phyloP scores from a whole-genome alignment of 2,329 filamentous ascomycete species.

The Trichoderma sp. region DNA sequence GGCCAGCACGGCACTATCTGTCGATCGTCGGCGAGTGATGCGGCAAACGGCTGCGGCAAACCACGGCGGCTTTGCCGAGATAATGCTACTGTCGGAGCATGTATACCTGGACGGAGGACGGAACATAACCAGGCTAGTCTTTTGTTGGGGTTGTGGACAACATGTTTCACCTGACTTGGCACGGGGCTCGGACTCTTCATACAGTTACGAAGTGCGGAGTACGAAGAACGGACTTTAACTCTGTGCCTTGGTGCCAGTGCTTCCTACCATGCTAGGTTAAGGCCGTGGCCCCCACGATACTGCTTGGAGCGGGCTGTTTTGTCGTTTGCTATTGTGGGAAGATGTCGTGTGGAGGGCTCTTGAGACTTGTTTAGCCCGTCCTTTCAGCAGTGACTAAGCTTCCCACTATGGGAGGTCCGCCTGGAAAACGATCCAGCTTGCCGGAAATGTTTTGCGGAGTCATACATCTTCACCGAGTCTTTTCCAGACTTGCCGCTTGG shows the following conservation, averaged over 20 bases:
- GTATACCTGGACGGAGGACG: not conserved
- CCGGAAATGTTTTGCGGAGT: not conserved
- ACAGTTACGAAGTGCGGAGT: not conserved
- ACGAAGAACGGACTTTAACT: not conserved
- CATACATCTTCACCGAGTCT: not conserved
- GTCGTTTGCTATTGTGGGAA: not conserved
- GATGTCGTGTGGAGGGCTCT: not conserved
- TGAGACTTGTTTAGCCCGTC: not conserved
- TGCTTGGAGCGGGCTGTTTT: not conserved
- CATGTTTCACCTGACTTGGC: not conserved
- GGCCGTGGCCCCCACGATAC: constrained; percentile 8
- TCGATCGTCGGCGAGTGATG: constrained; percentile 17
- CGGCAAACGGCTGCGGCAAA: constrained; percentile 12
- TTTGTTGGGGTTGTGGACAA: not conserved
- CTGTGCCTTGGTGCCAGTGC: not conserved
- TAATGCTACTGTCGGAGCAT: not conserved
- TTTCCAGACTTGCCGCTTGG: not conserved
- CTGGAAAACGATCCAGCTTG: not conserved
- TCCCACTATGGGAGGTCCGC: not conserved
- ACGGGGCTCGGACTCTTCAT: not conserved
- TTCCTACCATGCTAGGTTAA: not conserved
- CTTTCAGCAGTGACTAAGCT: not conserved
- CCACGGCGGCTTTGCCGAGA: constrained; percentile 13
- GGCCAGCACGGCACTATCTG: constrained; percentile 10
- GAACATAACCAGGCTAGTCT: not conserved